These are phyloP conservation scores for Vitis riparia DNA, from an alignment of 164 flowering plant genomes.

Conservation along the genomic window DNA sequence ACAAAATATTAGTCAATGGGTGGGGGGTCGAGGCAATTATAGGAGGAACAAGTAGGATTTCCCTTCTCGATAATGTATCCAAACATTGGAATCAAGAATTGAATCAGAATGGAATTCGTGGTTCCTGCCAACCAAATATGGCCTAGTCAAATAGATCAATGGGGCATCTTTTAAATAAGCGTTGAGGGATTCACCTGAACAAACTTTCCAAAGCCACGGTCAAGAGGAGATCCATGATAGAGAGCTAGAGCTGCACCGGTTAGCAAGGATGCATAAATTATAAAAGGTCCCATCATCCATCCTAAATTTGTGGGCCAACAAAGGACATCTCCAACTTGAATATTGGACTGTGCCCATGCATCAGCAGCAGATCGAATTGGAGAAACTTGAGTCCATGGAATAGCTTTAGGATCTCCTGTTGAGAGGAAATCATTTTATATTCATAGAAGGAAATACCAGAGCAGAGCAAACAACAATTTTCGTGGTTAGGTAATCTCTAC, in stretches of 20 bases:
- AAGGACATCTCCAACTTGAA: slow-evolving; percentile 58
- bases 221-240: slow-evolving; percentile 95
- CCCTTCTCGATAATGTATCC: too few relatives aligned
- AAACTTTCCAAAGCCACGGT: slow-evolving; percentile 85
- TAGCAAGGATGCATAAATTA: slow-evolving; percentile 69
- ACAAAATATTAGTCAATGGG: too few relatives aligned
- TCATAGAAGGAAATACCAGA: background rate
- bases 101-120: too few relatives aligned
- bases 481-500: slow-evolving; percentile 25
- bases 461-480: background rate
- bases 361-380: slow-evolving; percentile 77
- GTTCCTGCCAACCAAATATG: background rate
- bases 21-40: too few relatives aligned
- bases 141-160: too few relatives aligned
- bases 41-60: too few relatives aligned
- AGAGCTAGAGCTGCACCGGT: slow-evolving; percentile 82
- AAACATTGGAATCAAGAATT: too few relatives aligned
- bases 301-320: slow-evolving; percentile 98
- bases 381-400: slow-evolving; percentile 91
- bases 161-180: background rate
- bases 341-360: slow-evolving; percentile 64
- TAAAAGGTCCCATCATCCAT: slow-evolving; percentile 87
- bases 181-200: slow-evolving; percentile 56
- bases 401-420: slow-evolving; percentile 93
- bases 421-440: background rate